Evolutionary conservation across 2,329 filamentous ascomycete species (phyloP).

Genomic region (Alternaria tenuissima): DNA sequence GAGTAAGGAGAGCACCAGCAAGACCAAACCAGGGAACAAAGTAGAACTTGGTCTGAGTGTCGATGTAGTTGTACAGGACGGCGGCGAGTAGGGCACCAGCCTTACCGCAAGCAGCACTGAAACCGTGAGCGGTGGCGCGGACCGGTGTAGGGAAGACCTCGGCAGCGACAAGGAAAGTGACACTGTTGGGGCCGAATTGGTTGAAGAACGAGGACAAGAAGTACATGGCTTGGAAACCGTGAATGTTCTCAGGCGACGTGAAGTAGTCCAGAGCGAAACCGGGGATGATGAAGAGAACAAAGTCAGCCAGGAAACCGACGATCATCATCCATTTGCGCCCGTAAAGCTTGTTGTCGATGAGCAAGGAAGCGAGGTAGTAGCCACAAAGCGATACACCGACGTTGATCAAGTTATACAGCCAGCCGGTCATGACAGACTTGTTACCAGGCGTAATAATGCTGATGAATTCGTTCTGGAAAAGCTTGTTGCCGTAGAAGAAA

Average conservation of each 20-base stretch:
- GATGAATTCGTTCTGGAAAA: slow-evolving; percentile 94
- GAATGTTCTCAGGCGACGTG: slow-evolving; percentile 73
- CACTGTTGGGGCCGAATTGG: slow-evolving; percentile 95
- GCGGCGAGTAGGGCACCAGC: slow-evolving; percentile 85
- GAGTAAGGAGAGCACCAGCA: slow-evolving; percentile 82
- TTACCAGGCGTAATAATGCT: slow-evolving; percentile 75
- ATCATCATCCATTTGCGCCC: slow-evolving; percentile 97
- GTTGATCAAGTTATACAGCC: slow-evolving; percentile 94
- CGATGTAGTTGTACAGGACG: slow-evolving; percentile 94
- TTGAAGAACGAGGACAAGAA: slow-evolving; percentile 99
- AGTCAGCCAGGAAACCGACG: slow-evolving; percentile 89
- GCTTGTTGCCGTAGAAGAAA: slow-evolving; percentile 99
- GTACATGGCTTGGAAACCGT: slow-evolving; percentile 97
- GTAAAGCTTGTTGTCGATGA: slow-evolving; percentile 97
- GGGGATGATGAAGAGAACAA: slow-evolving; percentile 91
- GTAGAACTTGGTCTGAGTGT: slow-evolving; percentile 83
- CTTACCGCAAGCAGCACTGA: slow-evolving; percentile 92
- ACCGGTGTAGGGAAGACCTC: slow-evolving; percentile 97
- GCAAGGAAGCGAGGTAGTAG: slow-evolving; percentile 87
- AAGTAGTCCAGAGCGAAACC: slow-evolving; percentile 90
- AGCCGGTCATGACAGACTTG: slow-evolving; percentile 80
- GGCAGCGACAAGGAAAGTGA: slow-evolving; percentile 94
- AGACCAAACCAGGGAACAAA: slow-evolving; percentile 97
- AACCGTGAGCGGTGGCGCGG: slow-evolving; percentile 91
- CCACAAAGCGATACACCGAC: slow-evolving; percentile 83